A percentile compares a stretch with the other conserved stretches of the same genome.
Conservation (phyloP, 176 grass and related monocot genomes). For the Raddia guianensis region DNA sequence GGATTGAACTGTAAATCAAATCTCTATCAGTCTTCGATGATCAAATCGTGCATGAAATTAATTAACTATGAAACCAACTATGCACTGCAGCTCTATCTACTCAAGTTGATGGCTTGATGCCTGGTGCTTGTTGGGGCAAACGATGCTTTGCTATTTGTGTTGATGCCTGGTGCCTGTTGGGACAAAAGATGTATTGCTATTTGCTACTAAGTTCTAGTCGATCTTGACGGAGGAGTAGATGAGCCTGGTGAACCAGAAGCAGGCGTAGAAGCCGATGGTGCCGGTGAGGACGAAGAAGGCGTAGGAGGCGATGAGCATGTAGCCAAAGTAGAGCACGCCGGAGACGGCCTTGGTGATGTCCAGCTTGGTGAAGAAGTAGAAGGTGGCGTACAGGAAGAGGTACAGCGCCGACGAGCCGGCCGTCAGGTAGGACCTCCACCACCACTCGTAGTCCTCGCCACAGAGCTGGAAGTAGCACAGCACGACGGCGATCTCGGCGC, state of each 20-base stretch:
- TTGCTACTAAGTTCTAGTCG: constrained; percentile 51
- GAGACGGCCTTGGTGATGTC: constrained; percentile 83
- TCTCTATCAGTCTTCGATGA: background rate
- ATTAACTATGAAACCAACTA: background rate
- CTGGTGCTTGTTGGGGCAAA: background rate
- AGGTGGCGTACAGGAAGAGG: constrained; percentile 74
- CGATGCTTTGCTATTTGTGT: background rate
- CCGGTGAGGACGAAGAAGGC: constrained; percentile 88
- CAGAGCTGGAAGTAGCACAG: constrained; percentile 98
- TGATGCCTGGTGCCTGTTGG: background rate
- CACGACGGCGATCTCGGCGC: constrained; percentile 82
- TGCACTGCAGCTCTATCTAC: background rate
- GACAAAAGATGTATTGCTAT: background rate
- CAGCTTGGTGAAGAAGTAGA: constrained; percentile 96
- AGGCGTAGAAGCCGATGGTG: constrained; percentile 81
- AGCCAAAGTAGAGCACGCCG: constrained; percentile 74
- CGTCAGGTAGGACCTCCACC: constrained; percentile 91
- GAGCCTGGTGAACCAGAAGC: constrained; percentile 85
- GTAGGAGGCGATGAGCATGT: constrained; percentile 92
- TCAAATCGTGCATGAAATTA: background rate
- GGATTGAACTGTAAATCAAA: background rate
- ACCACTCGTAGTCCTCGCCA: constrained; percentile 88
- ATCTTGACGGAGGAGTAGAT: constrained; percentile 95
- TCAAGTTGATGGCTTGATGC: background rate
- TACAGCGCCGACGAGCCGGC: constrained; percentile 83